phyloP scores from a whole-genome alignment of 225 moss, liverwort and hornwort genomes.

The Asterella californica region DNA sequence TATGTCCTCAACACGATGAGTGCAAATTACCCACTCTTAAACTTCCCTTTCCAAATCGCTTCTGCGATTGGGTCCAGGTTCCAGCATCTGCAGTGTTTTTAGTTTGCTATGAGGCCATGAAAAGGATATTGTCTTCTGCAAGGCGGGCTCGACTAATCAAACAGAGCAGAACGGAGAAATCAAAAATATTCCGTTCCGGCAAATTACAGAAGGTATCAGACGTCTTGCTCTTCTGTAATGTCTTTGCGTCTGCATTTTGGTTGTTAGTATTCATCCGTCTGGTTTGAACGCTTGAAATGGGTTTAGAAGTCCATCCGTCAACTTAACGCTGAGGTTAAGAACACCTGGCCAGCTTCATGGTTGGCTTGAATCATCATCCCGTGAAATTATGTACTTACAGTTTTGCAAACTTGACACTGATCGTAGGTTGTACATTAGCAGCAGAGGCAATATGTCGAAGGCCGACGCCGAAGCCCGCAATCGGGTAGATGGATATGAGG shows the following conservation, averaged over 20 bases:
- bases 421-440: background rate
- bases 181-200: background rate
- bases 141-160: constrained; percentile 32
- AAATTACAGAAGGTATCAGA: constrained; percentile 2
- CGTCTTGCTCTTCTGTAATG: no score
- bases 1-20: no score
- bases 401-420: background rate
- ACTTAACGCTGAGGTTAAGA: background rate
- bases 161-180: background rate
- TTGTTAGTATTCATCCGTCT: background rate
- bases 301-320: background rate
- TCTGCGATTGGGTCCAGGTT: constrained; percentile 30
- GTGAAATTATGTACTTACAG: no score
- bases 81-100: constrained; percentile 73
- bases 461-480: background rate
- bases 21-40: no score
- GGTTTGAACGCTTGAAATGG: background rate
- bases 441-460: background rate
- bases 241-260: background rate
- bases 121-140: constrained; percentile 50
- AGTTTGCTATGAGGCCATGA: constrained; percentile 70
- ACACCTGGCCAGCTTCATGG: background rate
- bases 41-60: background rate
- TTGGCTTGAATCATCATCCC: background rate
- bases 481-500: background rate